Evolutionary conservation across 1,139 yeast species (phyloP).

Genomic region (Wickerhamiella pararugosa): DNA sequence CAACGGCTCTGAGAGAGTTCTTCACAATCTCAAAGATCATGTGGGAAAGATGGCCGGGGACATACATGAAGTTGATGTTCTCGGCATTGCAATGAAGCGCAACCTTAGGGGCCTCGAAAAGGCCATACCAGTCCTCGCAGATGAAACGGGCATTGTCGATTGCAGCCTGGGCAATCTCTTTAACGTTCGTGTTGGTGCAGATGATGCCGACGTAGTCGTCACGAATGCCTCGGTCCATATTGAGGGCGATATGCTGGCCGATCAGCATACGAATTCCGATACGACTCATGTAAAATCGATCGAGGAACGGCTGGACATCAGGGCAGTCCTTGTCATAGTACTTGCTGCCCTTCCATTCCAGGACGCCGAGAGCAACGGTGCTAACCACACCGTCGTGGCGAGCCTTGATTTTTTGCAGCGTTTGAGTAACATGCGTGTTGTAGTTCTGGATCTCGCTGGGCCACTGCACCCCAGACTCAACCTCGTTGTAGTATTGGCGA

Average conservation of each 20-base stretch:
- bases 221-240: conserved; percentile 42
- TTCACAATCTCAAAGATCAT: conserved; percentile 74
- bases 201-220: conserved; percentile 67
- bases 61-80: conserved; percentile 57
- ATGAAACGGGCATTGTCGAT: conserved; percentile 73
- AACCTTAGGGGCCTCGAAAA: conserved; percentile 68
- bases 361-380: conserved; percentile 84
- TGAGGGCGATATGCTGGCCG: conserved; percentile 73
- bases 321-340: conserved; percentile 27
- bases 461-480: conserved; percentile 41
- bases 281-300: conserved; percentile 69
- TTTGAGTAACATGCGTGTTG: conserved; percentile 50
- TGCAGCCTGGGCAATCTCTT: conserved; percentile 69
- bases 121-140: conserved; percentile 72
- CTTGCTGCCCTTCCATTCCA: conserved; percentile 55
- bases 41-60: conserved; percentile 80
- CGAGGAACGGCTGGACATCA: conserved; percentile 60
- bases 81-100: conserved; percentile 55
- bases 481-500: conserved; percentile 45
- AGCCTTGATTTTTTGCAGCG: conserved; percentile 55
- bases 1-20: conserved; percentile 73
- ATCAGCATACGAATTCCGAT: conserved; percentile 79
- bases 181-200: conserved; percentile 64
- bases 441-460: conserved; percentile 64
- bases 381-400: conserved; percentile 91